Evolutionary conservation across 108 stramenopile species (phyloP), one percentile per base, ranked within the genome.

Genomic region (Pseudonitzschia delicatissima): DNA sequence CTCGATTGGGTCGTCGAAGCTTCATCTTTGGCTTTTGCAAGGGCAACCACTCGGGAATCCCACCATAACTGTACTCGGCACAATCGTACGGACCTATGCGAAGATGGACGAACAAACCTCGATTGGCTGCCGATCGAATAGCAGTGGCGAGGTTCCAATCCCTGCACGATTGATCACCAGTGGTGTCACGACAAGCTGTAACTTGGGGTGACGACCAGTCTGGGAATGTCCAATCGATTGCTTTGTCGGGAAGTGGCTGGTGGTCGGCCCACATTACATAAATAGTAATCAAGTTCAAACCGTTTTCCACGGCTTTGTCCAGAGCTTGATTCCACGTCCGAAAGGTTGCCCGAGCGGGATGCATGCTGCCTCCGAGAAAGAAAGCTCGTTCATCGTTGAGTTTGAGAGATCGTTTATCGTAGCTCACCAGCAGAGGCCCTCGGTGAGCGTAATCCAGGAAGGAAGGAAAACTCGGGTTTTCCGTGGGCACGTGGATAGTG

Each of bases 31-130:
- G 77, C 25, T 74, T 47, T 20, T 77, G 35, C 28, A 80, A 18
- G 6, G 73, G 72, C 15, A 86, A 29, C 81, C 79, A 86, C 34
- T 74, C 78, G 7, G 85, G 85, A 28, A 87, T 81, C 5, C 85
- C 85, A 25, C 84, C 84, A 70, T 80, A 80, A 52, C 45, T 72
- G 59, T 83, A 87, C 66, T 87, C 86, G 6, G 82, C 86, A 50
- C 86, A 87, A 32, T 67, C 72, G 34, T 79, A 61, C 1, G 82
- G 82, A 23, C 82, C 86, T 20, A 87, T 51, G 0, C 86, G 80
- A 37, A 79, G 18, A 77, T 83, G 86, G 39, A 87, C 78, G 60
- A 82, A 87, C 6, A 87, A 59, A 9, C 82, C 86, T 34, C 79
- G 71, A 25, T 57, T 40, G 6, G 69, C 84, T 18, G 81, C 81